These are phyloP conservation scores for Colletotrichum sojae DNA, from an alignment of 2,329 filamentous ascomycete species.

Conservation along the genomic window DNA sequence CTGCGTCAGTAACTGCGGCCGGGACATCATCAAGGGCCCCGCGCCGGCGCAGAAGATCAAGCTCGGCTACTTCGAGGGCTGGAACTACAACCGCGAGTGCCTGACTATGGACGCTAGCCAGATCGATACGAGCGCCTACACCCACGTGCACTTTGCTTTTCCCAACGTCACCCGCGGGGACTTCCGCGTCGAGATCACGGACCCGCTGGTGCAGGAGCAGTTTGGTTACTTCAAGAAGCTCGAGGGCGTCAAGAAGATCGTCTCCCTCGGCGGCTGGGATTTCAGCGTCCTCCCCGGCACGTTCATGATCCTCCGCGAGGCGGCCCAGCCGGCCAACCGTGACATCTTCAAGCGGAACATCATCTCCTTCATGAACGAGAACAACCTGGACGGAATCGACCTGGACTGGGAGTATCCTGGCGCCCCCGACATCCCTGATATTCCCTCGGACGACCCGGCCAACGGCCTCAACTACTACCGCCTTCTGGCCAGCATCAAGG, in stretches of 20 bases:
- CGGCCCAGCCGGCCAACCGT: constrained; percentile 47
- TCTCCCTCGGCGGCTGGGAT: constrained; percentile 58
- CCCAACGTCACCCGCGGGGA: constrained; percentile 38
- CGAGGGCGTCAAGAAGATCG: constrained; percentile 48
- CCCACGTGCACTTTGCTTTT: constrained; percentile 50
- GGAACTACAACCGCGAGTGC: constrained; percentile 46
- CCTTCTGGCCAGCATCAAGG: too few relatives aligned
- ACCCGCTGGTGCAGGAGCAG: constrained; percentile 38
- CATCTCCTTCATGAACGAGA: constrained; percentile 50
- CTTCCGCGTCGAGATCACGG: constrained; percentile 41
- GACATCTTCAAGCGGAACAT: constrained; percentile 47
- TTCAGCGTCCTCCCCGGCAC: constrained; percentile 52
- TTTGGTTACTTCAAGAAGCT: constrained; percentile 47
- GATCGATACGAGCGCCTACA: constrained; percentile 42
- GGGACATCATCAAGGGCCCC: constrained; percentile 31
- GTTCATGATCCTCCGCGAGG: constrained; percentile 51
- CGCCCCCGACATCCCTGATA: constrained; percentile 3
- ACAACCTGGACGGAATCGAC: constrained; percentile 48
- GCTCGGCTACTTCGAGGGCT: constrained; percentile 50
- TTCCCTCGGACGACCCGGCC: background rate
- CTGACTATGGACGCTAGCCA: constrained; percentile 43
- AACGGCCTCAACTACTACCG: too few relatives aligned
- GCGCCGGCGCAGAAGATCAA: constrained; percentile 21
- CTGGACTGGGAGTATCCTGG: constrained; percentile 56
- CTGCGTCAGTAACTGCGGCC: constrained; percentile 45